Conservation (phyloP, 176 grass and related monocot genomes). For the Phoenix dactylifera region DNA sequence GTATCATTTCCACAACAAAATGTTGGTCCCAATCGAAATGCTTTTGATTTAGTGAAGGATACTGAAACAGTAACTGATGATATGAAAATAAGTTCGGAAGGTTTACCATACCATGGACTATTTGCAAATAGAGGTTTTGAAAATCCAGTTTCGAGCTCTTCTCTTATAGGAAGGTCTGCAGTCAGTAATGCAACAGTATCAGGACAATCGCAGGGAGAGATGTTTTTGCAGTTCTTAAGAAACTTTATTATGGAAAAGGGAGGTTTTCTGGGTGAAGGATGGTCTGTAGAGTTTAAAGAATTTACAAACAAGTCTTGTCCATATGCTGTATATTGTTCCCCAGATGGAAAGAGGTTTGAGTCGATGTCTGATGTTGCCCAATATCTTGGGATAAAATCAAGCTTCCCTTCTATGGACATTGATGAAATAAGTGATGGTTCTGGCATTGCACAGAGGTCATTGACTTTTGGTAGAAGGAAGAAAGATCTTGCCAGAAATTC, state of each 20-base stretch:
- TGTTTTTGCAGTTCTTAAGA: no score
- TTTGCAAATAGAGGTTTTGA: neutral
- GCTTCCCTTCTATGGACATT: constrained; percentile 41
- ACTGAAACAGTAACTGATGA: constrained; percentile 21
- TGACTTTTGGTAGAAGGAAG: constrained; percentile 38
- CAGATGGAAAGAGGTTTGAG: constrained; percentile 57
- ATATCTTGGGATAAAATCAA: constrained; percentile 43
- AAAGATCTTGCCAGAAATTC: constrained; percentile 57
- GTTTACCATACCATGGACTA: neutral
- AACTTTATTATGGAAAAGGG: no score
- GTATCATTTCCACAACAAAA: constrained; percentile 35
- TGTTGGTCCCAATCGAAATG: constrained; percentile 29
- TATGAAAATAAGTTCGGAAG: constrained; percentile 21
- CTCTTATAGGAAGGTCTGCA: no score
- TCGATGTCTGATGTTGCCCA: constrained; percentile 51
- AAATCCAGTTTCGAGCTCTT: no score
- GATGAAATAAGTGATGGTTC: constrained; percentile 49
- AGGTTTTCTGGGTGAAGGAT: no score
- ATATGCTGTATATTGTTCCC: constrained; percentile 15
- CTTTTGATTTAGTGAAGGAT: constrained; percentile 39
- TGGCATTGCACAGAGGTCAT: constrained; percentile 29
- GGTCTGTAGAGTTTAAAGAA: neutral
- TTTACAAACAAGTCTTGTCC: neutral
- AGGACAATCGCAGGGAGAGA: no score
- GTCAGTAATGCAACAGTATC: no score